Evolutionary conservation across 352 stramenopile species (phyloP), one percentile per base, ranked within the genome.

Genomic region (Pythium myriotylum): DNA sequence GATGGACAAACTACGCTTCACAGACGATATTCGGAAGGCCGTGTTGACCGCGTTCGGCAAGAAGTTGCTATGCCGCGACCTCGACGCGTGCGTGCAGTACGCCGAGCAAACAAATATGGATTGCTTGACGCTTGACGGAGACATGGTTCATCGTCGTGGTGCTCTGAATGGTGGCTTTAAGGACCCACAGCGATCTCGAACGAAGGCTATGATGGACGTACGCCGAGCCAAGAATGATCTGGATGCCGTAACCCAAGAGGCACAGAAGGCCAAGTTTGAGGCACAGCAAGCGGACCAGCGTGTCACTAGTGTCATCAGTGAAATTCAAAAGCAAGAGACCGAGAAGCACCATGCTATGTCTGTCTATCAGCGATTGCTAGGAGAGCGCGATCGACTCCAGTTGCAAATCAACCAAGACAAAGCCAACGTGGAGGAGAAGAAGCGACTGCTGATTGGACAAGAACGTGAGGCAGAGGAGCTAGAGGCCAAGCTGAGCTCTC

Each of bases 61-160:
- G 57, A 99, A 99, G 59, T 67, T 99, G 9, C 62, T 99, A 45
- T 99, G 97, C 22, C 80, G 89, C 1, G 94, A 97, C 65, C 72
- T 98, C 24, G 95, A 98, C 29, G 86, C 94, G 9, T 94, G 83
- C 39, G 74, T 80, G 26, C 74, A 92, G 23, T 95, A 92, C 43
- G 74, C 77, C 7, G 73, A 93, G 70, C 73, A 85, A 52, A 85
- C 77, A 3, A 89, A 95, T 58, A 98, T 99, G 89, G 97, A 99
- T 78, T 98, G 96, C 49, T 86, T 99, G 43, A 99, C 98, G 10
- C 75, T 99, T 14, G 96, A 99, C 39, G 98, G 98, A 45, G 97
- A 99, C 69, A 89, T 99, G 74, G 97, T 98, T 51, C 97, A 97
- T 55, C 89, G 96, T 29, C 94, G 96, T 46, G 98, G 98, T 73